Evolutionary conservation across 1,284 basidiomycete species (phyloP), one percentile per base, ranked within the genome.

Genomic region (Coriolopsis trogii): DNA sequence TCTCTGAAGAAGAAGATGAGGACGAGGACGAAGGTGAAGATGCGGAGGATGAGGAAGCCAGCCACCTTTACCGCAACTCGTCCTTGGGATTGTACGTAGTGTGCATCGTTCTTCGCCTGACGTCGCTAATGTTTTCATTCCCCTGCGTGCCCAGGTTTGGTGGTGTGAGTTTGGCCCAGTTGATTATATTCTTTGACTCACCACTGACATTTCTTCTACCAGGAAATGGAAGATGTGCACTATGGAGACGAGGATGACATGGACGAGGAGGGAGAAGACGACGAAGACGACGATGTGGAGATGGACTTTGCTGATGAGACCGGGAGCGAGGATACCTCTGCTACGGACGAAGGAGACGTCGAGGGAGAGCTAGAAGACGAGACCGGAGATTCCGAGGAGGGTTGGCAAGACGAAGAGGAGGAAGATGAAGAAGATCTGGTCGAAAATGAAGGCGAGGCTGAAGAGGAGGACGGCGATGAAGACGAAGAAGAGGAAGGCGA

Each of bases 21-120:
- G 78, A 79, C 37, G 52, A 59, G 4, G 77, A 77, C 18, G 57
- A 53, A 20, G 63, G 59, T 10, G 73, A 67, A 44, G 71, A 67
- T 38, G 71, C 70, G 28, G 78, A 71, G 20, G 79, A 87, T 9
- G 89, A 91, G 63, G 93, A 92, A 65, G 93, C 93, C 1, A 92
- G 93, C 6, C 93, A 99, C 71, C 76, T 99, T 20, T 99, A 99
- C 72, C 88, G 96, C 53, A 97, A 96, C 70, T 99, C 96, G 1
- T 91, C 94, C 5, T 80, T 99, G 33, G 97, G 96, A 62, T 95
- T 99, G 94, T 91, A 73, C n/a, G n/a, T n/a, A 66, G 87, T 79
- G 25, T 36, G 20, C 36, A 9, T 26, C 16, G 13, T 20, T 21
- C 25, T 37, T 4, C 34, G 26, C n/a, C 6, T 25, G 16, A 24